Conservation (phyloP, 2,329 filamentous ascomycete species). For the Orbilia ellipsospora region DNA sequence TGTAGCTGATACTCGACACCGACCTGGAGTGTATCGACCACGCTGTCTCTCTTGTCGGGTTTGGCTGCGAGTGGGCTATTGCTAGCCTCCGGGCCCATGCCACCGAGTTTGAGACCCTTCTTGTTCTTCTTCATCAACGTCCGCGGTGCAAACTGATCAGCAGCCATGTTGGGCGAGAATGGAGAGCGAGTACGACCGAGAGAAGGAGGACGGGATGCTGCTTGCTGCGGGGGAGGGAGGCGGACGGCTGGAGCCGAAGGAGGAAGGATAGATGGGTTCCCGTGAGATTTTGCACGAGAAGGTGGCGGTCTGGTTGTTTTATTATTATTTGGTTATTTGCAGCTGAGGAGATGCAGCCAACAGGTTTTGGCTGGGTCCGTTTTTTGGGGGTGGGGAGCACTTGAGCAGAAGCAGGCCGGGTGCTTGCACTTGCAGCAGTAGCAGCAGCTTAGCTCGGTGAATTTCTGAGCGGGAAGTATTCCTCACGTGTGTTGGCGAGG, state of each 20-base stretch:
- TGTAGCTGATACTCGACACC: slow-evolving; percentile 97
- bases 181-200: neutral
- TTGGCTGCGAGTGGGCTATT: slow-evolving; percentile 73
- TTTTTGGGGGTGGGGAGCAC: slow-evolving; percentile 23
- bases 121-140: slow-evolving; percentile 99
- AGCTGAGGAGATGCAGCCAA: slow-evolving; percentile 55
- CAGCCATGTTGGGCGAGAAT: slow-evolving; percentile 42
- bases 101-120: slow-evolving; percentile 86
- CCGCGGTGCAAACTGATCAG: slow-evolving; percentile 54
- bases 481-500: slow-evolving; percentile 55
- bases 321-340: slow-evolving; percentile 1
- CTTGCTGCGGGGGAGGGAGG: slow-evolving; percentile 3
- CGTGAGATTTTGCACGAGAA: slow-evolving; percentile 38
- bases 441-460: slow-evolving; percentile 52
- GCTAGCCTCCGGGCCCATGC: slow-evolving; percentile 69
- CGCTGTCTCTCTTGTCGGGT: slow-evolving; percentile 70
- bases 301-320: too few species aligned
- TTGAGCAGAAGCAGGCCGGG: too few species aligned
- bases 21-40: slow-evolving; percentile 76
- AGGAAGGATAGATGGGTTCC: slow-evolving; percentile 8
- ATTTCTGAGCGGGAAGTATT: slow-evolving; percentile 27
- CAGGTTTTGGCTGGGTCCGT: slow-evolving; percentile 21
- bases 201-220: slow-evolving; percentile 1
- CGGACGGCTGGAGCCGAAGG: neutral
- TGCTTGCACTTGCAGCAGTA: too few species aligned